Percentiles rank a stretch among this genome's conserved stretches.
These are phyloP conservation scores for Penicillium fuscoglaucum DNA, from an alignment of 2,329 filamentous ascomycete species.

Conservation along the genomic window DNA sequence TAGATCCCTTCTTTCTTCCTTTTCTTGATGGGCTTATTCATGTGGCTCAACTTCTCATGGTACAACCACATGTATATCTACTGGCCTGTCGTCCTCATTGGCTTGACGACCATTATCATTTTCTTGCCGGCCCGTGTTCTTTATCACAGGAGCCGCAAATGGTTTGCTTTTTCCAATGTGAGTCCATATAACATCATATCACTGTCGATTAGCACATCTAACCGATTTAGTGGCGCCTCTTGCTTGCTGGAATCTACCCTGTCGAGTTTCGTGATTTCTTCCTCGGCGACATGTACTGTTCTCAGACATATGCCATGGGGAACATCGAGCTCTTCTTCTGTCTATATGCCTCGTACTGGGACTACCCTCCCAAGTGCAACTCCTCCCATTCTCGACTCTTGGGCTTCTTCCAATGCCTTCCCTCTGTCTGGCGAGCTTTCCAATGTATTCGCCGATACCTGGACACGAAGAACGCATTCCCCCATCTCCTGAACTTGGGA, in stretches of 20 bases:
- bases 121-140: slow-evolving; percentile 74
- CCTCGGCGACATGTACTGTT: slow-evolving; percentile 96
- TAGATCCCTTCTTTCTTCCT: slow-evolving; percentile 81
- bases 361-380: slow-evolving; percentile 73
- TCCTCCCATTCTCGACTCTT: slow-evolving; percentile 79
- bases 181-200: slow-evolving; percentile 38
- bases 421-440: slow-evolving; percentile 84
- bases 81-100: slow-evolving; percentile 80
- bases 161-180: slow-evolving; percentile 88
- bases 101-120: slow-evolving; percentile 65
- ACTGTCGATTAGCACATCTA: slow-evolving; percentile 6
- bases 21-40: slow-evolving; percentile 70
- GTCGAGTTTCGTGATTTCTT: slow-evolving; percentile 98
- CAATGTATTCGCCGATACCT: slow-evolving; percentile 88
- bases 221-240: slow-evolving; percentile 69
- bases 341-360: slow-evolving; percentile 79
- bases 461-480: slow-evolving; percentile 84
- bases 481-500: slow-evolving; percentile 86
- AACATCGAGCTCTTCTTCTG: slow-evolving; percentile 95
- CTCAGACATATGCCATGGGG: slow-evolving; percentile 83
- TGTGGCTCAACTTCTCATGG: slow-evolving; percentile 89
- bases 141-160: slow-evolving; percentile 74
- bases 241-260: slow-evolving; percentile 82
- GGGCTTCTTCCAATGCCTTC: slow-evolving; percentile 80
- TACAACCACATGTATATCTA: slow-evolving; percentile 72